phyloP scores from a whole-genome alignment of 176 grass and related monocot species.

The Ensete glaucum region DNA sequence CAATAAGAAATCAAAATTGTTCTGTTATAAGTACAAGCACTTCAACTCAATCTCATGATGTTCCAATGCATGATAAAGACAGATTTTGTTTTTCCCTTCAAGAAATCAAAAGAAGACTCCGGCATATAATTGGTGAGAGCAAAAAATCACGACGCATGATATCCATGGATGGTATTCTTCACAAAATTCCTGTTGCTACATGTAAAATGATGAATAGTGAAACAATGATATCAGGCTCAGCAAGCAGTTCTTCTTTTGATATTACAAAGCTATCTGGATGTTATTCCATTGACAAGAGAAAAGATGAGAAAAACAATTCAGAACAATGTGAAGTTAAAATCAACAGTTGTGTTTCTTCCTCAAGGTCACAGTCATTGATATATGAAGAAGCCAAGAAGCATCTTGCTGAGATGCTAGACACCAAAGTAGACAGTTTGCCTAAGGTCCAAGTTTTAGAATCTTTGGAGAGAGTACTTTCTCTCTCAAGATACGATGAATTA shows the following conservation, averaged over 20 bases:
- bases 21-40: constrained; percentile 20
- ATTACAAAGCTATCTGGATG: constrained; percentile 23
- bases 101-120: constrained; percentile 72
- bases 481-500: constrained; percentile 38
- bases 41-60: constrained; percentile 26
- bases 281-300: constrained; percentile 6
- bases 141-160: constrained; percentile 30
- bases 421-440: constrained; percentile 18
- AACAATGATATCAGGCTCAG: constrained; percentile 19
- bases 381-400: constrained; percentile 85
- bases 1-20: constrained; percentile 28
- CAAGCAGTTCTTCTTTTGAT: constrained; percentile 26
- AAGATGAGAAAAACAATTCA: constrained; percentile 25
- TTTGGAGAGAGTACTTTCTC: constrained; percentile 55
- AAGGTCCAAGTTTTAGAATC: constrained; percentile 37
- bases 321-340: constrained; percentile 21
- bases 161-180: constrained; percentile 32
- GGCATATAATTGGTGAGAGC: constrained; percentile 37
- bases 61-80: constrained; percentile 25
- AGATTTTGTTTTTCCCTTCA: constrained; percentile 57
- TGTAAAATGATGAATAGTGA: constrained; percentile 30
- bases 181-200: constrained; percentile 31
- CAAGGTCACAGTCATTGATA: constrained; percentile 40
- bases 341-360: constrained; percentile 7
- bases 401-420: constrained; percentile 66